These are phyloP conservation scores for Neurospora tetrasperma DNA, from an alignment of 495 filamentous ascomycete genomes.

Conservation along the genomic window DNA sequence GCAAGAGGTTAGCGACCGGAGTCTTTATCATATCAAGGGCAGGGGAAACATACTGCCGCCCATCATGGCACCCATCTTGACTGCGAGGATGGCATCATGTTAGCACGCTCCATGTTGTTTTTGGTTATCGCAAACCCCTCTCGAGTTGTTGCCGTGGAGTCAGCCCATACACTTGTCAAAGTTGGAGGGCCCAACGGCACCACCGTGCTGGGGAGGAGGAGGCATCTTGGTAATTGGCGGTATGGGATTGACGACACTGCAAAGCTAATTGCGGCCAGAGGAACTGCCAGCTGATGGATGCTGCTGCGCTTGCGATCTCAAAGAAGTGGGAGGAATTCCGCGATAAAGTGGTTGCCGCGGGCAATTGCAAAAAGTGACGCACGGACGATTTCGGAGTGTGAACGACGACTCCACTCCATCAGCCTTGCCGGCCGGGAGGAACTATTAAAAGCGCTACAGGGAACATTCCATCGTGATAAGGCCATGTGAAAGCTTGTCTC, in stretches of 20 bases:
- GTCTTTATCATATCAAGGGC: not conserved
- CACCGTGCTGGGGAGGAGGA: slow-evolving; percentile 34
- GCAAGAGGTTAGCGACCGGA: slow-evolving; percentile 5
- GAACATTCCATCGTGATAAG: not conserved
- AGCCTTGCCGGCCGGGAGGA: not conserved
- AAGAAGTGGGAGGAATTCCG: slow-evolving; percentile 3
- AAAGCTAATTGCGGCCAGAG: not conserved
- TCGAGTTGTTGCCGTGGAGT: not conserved
- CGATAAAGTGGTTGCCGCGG: slow-evolving; percentile 8
- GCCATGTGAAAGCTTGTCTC: not conserved
- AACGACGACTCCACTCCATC: not conserved
- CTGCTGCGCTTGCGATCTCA: not conserved
- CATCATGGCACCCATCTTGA: slow-evolving; percentile 98
- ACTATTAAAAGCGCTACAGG: not conserved
- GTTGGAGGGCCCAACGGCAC: slow-evolving; percentile 57
- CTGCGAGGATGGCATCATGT: slow-evolving; percentile 35
- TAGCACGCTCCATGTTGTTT: slow-evolving; percentile 23
- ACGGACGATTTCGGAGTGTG: slow-evolving; percentile 5
- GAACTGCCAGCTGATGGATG: not conserved
- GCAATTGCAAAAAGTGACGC: slow-evolving; percentile 10
- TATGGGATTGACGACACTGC: not conserved
- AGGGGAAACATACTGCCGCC: slow-evolving; percentile 66
- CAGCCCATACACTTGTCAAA: slow-evolving; percentile 74
- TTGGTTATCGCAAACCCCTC: not conserved
- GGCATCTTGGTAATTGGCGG: slow-evolving; percentile 29